Conservation (phyloP, 768 basidiomycete genomes). For the Gymnopilus dilepis region DNA sequence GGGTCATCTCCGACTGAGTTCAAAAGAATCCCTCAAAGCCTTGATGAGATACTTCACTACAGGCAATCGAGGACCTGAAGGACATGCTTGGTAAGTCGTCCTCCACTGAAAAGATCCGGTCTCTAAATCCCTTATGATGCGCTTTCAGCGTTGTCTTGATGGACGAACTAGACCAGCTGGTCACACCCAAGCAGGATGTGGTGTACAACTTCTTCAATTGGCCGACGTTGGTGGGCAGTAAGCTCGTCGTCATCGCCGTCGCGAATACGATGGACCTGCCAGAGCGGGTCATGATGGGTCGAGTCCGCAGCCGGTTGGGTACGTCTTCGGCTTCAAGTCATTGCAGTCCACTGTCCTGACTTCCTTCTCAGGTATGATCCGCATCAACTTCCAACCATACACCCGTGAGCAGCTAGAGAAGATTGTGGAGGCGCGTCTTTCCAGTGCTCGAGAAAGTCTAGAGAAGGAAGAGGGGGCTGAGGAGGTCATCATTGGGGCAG, state of each 20-base stretch:
- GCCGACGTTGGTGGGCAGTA: conserved; percentile 89
- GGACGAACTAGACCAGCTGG: conserved; percentile 97
- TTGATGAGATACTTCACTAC: conserved; percentile 81
- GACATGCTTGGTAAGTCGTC: conserved; percentile 81
- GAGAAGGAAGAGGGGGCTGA: conserved; percentile 45
- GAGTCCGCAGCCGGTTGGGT: conserved; percentile 93
- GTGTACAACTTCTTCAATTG: conserved; percentile 99
- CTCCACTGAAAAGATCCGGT: not conserved
- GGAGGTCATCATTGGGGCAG: conserved; percentile 56
- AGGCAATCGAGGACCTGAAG: conserved; percentile 73
- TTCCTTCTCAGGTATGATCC: conserved; percentile 69
- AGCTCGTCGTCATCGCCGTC: conserved; percentile 93
- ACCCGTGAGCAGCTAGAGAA: conserved; percentile 75
- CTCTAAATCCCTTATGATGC: conserved; percentile 11
- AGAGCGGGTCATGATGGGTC: conserved; percentile 89
- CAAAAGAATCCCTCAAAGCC: conserved; percentile 83
- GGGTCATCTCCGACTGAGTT: conserved; percentile 66
- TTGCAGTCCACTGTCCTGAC: not conserved
- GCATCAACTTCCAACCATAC: conserved; percentile 94
- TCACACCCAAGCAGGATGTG: conserved; percentile 96
- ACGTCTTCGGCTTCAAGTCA: conserved; percentile 25
- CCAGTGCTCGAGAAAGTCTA: conserved; percentile 57
- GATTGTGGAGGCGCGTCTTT: conserved; percentile 86
- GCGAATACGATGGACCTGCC: conserved; percentile 99
- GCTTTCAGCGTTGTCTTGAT: conserved; percentile 89